A percentile compares a stretch with the other conserved stretches of the same genome.
These are phyloP conservation scores for Massospora cicadina DNA, from an alignment of 371 early-diverging fungal species.

Conservation along the genomic window DNA sequence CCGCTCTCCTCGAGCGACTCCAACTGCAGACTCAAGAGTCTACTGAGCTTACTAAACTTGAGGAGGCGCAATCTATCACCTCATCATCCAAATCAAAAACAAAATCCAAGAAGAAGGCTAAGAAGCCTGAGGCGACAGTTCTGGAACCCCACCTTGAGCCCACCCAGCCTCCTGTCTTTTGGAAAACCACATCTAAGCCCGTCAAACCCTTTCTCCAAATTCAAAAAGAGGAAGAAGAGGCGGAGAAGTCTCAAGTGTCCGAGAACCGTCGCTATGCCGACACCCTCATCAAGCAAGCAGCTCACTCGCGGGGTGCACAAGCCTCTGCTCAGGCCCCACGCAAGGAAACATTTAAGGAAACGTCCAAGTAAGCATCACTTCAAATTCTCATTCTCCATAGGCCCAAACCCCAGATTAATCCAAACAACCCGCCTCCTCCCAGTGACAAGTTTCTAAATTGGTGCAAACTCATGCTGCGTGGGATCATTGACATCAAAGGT, in stretches of 20 bases:
- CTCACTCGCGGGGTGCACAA: not conserved
- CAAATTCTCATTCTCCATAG: slow-evolving; percentile 8
- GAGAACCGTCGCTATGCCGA: slow-evolving; percentile 24
- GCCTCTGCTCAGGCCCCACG: not conserved
- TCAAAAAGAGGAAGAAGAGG: slow-evolving; percentile 56
- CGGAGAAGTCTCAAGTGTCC: slow-evolving; percentile 17
- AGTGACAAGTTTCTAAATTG: slow-evolving; percentile 59
- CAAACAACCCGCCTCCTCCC: slow-evolving; percentile 25
- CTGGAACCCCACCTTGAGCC: not conserved
- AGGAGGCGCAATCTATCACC: not conserved
- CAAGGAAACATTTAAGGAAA: slow-evolving; percentile 6
- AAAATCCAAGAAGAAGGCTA: not conserved
- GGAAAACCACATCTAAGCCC: slow-evolving; percentile 31
- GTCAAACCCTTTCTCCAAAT: slow-evolving; percentile 60
- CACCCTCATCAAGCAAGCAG: slow-evolving; percentile 17
- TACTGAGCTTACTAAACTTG: too few species aligned
- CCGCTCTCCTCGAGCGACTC: not conserved
- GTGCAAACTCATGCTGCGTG: slow-evolving; percentile 46
- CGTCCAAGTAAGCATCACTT: slow-evolving; percentile 16
- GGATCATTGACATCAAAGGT: slow-evolving; percentile 46
- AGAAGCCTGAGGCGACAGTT: not conserved
- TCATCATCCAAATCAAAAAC: not conserved
- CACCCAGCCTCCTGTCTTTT: slow-evolving; percentile 13
- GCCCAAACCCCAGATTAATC: slow-evolving; percentile 13
- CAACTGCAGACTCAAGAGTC: not conserved